Base-by-base conservation (phyloP, 352 stramenopile genomes). In the Phytophthora syringae region DNA sequence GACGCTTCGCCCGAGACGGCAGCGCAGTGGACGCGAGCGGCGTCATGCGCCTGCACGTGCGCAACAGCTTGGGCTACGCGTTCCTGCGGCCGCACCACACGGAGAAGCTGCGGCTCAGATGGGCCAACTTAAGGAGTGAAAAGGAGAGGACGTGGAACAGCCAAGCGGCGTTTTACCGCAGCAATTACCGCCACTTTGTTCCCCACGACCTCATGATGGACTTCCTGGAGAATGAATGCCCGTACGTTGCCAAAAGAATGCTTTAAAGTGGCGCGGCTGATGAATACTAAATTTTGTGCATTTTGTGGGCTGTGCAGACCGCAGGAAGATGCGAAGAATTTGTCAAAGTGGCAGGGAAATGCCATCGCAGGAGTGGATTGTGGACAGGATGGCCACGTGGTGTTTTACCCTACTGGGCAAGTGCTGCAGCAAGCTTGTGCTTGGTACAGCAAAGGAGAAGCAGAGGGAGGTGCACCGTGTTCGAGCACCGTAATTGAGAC, bases 321-420 rank as follows among this genome's bases (percentile, higher is more conserved):
- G 1, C 57, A 80, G 30, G 69, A 71, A 24, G 61, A 68, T 43
- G 58, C 45, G 13, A 36, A 52, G 18, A 55, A 56, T 13, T 47
- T 88, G 13, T 75, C 77, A 11, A 82, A 80, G 52, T 85, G 77
- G 72, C 84, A 93, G 56, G 80, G 84, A 63, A 93, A 93, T 61
- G 77, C 77, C 27, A 68, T 93, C 37, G 53, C 78, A 28, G 84
- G 80, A 36, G 59, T 78, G 9, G 59, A 74, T 32, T 58, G 63
- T 28, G 69, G 54, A 7, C 44, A 55, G 2, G 54, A 75, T 7
- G 70, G 65, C 5, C 80, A 91, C 44, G 58, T 88, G 3, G 67
- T 93, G 18, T 88, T 93, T 67, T 89, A 88, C 48, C 82, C 84
- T 15, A 88, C 79, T 0, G 82, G 82, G 12, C 62, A 87, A 18